Base-by-base conservation (phyloP, 2,329 filamentous ascomycete species). In the Leptosphaerulina australis region DNA sequence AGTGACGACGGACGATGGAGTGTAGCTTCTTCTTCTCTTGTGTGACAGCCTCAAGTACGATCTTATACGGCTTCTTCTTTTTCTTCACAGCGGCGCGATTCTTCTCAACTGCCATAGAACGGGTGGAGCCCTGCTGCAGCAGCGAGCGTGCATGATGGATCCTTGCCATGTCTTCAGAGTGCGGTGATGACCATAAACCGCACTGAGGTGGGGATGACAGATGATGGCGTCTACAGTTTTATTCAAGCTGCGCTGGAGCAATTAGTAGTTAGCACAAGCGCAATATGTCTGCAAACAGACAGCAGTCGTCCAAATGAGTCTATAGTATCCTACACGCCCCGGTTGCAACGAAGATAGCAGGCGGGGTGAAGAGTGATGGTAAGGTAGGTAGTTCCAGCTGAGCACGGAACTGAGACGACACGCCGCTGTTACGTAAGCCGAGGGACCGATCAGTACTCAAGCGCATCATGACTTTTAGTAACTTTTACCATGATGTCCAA, bases 1-100 rank as follows among this genome's bases (percentile, higher is more conserved):
- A 31, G 44, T 28, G 57, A 45, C 33, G 54, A 77, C 75, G 61
- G 60, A 78, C 76, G 46, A 72, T 66, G 53, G 80, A 79, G 44
- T 79, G 76, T 36, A 85, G 75, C 62, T 82, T 85, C 64, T 81
- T 83, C 71, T 84, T 84, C 64, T 83, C 81, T 55, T 81, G 80
- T 3, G 82, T 79, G 35, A 85, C 73, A 12, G 76, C 77, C 65
- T 84, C 81, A 48, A 85, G 72, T 21, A 86, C 76, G 39, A 85
- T 79, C 64, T 84, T 85, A 69, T 85, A 80, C 1, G 73, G 70
- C 53, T 79, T 77, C 53, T 77, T 76, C 54, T 66, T 76, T 53
- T 66, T 67, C 50, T 58, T 62, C 48, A 57, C 48, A 28, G 37
- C 56, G 29, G 65, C 56, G 36, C 57, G 63, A 37, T 60, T 46